Conservation (phyloP, 306 rosid genomes). For the Arachis stenosperma region DNA sequence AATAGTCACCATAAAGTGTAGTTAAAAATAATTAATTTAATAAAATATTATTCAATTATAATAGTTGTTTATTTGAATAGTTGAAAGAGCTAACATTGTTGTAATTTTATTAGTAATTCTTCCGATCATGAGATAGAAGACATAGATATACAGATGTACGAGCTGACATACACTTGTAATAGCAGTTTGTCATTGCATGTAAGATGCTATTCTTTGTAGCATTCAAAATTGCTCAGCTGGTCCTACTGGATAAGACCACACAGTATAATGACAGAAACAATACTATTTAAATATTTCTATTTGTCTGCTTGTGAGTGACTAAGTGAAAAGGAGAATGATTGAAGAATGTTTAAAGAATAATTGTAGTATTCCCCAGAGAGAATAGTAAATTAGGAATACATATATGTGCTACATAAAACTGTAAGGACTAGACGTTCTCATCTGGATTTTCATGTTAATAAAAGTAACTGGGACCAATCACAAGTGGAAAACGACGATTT, state of each 20-base stretch:
- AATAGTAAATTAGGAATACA: background rate
- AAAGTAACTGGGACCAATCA: constrained; percentile 28
- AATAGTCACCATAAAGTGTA: no score
- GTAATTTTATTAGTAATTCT: background rate
- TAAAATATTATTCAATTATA: no score
- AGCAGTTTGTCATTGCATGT: background rate
- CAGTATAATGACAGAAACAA: background rate
- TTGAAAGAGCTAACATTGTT: no score
- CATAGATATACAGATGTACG: background rate
- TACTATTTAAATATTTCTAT: background rate
- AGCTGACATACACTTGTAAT: background rate
- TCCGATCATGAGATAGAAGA: background rate
- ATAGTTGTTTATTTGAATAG: no score
- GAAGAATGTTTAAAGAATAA: constrained; percentile 38
- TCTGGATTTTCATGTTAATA: background rate
- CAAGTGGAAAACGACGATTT: background rate
- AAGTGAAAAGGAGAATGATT: constrained; percentile 36
- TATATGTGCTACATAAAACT: constrained; percentile 19
- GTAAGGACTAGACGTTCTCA: constrained; percentile 5
- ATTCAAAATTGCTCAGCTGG: constrained; percentile 26
- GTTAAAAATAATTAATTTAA: no score
- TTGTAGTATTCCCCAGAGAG: constrained; percentile 5
- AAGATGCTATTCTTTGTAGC: constrained; percentile 25
- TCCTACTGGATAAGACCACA: constrained; percentile 25
- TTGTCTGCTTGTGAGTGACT: constrained; percentile 46